Evolutionary conservation across 2,329 filamentous ascomycete genomes (phyloP), one percentile per base, ranked within the genome.

Genomic region (Penicillium frequentans): DNA sequence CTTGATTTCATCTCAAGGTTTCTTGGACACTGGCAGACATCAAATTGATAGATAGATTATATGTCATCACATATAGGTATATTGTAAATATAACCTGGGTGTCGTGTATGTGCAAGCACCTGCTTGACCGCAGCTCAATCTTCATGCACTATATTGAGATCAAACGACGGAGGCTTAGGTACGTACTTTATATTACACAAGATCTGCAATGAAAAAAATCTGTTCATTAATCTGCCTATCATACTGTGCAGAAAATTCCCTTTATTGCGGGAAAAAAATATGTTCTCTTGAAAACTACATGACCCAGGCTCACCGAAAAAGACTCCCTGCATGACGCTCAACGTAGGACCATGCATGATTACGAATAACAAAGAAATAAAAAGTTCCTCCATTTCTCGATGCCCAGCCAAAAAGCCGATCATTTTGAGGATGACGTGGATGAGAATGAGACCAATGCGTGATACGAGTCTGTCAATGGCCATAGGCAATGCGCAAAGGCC

Each of bases 401-500:
- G 35, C 14, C 35, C n/a, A 39, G 16, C 35, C 14, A 3, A n/a
- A 19, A 19, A 39, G 35, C 10, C 7, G 11, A 42, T 42, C 11
- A 42, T 23, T 42, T 42, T 4, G 33, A 39, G 13, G 48, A 50
- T 4, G 13, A n/a, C n/a, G 47, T 27, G 10, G 31, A 56, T 5
- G 64, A 54, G 52, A 77, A 77, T 1, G 67, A 66, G 23, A 69
- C 70, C 59, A 79, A 58, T 4, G 70, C 75, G 57, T 70, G 60
- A 10, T 67, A 59, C 8, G 76, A 79, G 66, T 87, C 81, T 1
- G 93, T 96, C 74, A 95, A 77, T 1, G 81, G 76, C 80, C 89
- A 93, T 49, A 98, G 70, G 50, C 84, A 80, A 64, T 74, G 81
- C 73, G 86, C 91, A 80, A 95, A 99, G 3, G 81, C 79, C 45